Base-by-base conservation (phyloP, 2,329 filamentous ascomycete genomes). In the Escovopsis weberi region DNA sequence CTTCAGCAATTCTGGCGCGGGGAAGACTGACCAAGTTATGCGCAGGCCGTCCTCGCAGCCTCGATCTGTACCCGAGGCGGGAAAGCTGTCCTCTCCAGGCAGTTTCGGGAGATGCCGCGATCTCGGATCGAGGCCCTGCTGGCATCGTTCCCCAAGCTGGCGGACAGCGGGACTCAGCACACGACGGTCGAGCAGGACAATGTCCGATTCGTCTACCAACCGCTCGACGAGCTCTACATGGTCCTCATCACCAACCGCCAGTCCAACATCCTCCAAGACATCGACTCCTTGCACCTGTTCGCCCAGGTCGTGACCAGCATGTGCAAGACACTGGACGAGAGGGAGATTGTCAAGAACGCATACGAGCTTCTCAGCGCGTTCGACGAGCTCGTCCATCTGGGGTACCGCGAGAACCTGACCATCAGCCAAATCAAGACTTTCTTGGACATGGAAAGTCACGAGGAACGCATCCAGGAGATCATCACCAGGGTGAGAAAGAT, bases 101-200 rank as follows among this genome's bases (percentile, higher is more conserved):
- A 95, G 68, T 98, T 98, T 66, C 81, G 89, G 55, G 89, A 96
- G 69, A 96, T 98, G 77, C 85, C 89, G 63, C 79, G 91, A 61
- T 95, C 93, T 40, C 80, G 93, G 60, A 88, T 98, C 59, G 93
- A 98, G 72, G 91, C 85, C 44, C 79, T 98, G 44, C 82, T 98
- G 44, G 91, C 93, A 50, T 94, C 89, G 9, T 95, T 98, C 60
- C 93, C 91, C 43, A 98, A 98, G 69, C 83, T 96, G 45, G 88
- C 91, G 57, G 88, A 95, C 64, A 87, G 85, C 48, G 85, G 88
- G 47, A 95, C 87, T 41, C 91, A 98, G 66, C 91, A 98, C 65
- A 98, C 91, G 26, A 98, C 85, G 6, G 88, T 96, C 56, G 91
- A 98, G 67, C 88, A 96, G 67, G 93, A 98, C 70, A 96, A 94